Conservation (phyloP, 2,329 filamentous ascomycete genomes). For the Alternaria gansuensis region DNA sequence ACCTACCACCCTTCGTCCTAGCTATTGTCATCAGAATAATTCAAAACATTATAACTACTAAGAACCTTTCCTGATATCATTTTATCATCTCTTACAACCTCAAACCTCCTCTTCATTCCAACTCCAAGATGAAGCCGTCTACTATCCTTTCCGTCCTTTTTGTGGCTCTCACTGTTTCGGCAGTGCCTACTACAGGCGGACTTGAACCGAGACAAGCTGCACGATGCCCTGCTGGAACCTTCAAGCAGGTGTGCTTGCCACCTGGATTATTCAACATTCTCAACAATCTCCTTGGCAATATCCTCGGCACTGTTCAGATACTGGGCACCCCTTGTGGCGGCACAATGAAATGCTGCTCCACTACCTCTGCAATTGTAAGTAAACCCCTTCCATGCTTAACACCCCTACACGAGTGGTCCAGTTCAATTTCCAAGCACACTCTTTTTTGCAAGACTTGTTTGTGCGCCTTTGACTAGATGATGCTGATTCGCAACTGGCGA, state of each 20-base stretch:
- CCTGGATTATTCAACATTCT: not conserved
- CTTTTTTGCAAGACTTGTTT: too few species aligned
- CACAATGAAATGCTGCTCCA: slow-evolving; percentile 1
- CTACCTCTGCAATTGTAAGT: not conserved
- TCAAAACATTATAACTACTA: not conserved
- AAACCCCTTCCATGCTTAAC: too few species aligned
- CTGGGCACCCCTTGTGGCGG: not conserved
- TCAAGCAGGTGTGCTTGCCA: not conserved
- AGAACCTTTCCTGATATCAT: not conserved
- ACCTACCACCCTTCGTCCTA: not conserved
- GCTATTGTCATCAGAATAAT: not conserved
- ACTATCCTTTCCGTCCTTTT: not conserved
- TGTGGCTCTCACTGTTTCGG: not conserved
- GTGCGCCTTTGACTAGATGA: too few species aligned
- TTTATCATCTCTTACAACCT: not conserved
- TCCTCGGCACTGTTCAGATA: not conserved
- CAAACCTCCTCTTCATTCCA: not conserved
- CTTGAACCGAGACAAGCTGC: not conserved
- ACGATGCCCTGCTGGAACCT: not conserved
- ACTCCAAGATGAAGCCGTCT: not conserved
- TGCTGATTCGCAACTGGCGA: too few species aligned
- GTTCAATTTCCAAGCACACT: too few species aligned
- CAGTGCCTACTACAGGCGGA: not conserved
- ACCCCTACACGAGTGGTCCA: too few species aligned
- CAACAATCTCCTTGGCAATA: not conserved